These are phyloP conservation scores for Platanthera zijinensis DNA, from an alignment of 106 monocot species.

Conservation along the genomic window DNA sequence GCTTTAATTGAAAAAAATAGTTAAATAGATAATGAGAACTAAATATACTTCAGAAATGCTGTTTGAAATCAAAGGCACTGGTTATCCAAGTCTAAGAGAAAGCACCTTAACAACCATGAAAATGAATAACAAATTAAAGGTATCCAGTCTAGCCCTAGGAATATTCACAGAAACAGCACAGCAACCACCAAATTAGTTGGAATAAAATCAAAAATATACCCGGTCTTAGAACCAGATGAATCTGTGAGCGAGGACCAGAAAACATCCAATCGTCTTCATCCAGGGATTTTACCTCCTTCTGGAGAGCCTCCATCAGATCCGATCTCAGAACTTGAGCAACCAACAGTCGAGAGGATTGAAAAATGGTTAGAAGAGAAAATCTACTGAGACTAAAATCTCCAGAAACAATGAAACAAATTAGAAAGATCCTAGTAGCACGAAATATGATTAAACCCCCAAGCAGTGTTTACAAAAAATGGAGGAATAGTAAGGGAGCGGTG, in stretches of 20 bases:
- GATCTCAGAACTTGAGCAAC: conserved; percentile 48
- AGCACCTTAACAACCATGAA: no score
- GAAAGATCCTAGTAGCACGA: not conserved
- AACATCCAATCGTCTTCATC: conserved; percentile 91
- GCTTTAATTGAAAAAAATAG: no score
- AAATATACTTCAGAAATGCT: no score
- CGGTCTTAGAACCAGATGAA: conserved; percentile 62
- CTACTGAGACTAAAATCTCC: not conserved
- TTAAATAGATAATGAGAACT: no score
- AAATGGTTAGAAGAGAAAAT: not conserved
- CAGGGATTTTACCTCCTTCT: conserved; percentile 76
- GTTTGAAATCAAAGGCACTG: no score
- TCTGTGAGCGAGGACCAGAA: conserved; percentile 70
- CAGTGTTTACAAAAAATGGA: no score
- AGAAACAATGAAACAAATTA: not conserved
- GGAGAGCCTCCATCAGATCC: conserved; percentile 64
- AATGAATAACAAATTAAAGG: no score
- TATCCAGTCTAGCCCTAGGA: no score
- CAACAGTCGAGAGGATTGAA: not conserved
- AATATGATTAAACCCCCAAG: not conserved
- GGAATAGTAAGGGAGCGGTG: not conserved
- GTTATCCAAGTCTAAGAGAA: no score
- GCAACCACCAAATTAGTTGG: not conserved
- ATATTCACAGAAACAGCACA: not conserved
- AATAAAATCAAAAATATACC: conserved; percentile 27